Percentiles rank a stretch among this genome's conserved stretches.
Conservation (phyloP, 1,284 basidiomycete species). For the Meripilus lineatus region DNA sequence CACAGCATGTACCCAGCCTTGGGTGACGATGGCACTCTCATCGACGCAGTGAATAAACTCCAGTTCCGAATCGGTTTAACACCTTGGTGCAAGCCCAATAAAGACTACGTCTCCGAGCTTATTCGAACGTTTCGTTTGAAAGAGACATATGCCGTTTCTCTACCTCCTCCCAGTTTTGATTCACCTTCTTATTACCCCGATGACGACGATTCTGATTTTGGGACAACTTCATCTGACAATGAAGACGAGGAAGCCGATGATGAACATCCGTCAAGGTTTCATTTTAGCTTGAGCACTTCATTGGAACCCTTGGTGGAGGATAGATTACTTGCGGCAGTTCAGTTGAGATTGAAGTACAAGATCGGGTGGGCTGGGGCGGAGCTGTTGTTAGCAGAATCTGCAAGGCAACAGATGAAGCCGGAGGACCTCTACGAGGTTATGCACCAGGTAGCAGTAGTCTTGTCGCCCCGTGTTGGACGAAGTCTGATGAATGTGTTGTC, state of each 20-base stretch:
- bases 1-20: conserved; percentile 46
- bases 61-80: conserved; percentile 56
- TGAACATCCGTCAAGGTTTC: conserved; percentile 31
- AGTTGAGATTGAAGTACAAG: conserved; percentile 41
- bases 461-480: conserved; percentile 3
- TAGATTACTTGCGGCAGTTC: conserved; percentile 46
- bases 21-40: conserved; percentile 33
- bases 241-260: not conserved
- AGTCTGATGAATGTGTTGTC: no score
- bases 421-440: conserved; percentile 32
- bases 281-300: conserved; percentile 56
- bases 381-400: conserved; percentile 39
- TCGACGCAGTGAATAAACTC: conserved; percentile 27
- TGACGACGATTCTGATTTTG: not conserved
- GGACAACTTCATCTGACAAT: no score
- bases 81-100: conserved; percentile 47
- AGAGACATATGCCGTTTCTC: conserved; percentile 26
- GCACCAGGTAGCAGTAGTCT: conserved; percentile 32
- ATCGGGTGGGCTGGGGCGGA: conserved; percentile 66
- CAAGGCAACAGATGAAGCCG: conserved; percentile 39
- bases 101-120: conserved; percentile 39
- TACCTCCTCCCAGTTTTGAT: not conserved
- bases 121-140: conserved; percentile 43
- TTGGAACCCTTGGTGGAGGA: conserved; percentile 53
- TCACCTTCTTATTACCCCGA: not conserved